Conservation (phyloP, 169 alveolate genomes). For the Eimeria brunetti region DNA sequence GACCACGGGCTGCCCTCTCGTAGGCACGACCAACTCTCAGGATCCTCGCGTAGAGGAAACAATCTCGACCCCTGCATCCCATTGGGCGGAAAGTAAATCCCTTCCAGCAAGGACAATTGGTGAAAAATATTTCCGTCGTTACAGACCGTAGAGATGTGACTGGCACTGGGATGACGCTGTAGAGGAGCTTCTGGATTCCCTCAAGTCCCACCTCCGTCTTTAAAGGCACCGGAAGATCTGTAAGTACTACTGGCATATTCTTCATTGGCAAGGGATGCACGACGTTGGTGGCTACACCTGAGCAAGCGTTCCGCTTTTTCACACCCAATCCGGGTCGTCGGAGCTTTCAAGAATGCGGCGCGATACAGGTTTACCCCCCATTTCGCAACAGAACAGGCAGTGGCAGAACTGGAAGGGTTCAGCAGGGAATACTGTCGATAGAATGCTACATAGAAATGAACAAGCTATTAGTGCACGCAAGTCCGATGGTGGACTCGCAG, state of each 20-base stretch:
- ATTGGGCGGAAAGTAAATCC: too few relatives aligned
- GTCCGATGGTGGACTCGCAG: neutral
- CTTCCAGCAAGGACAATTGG: neutral
- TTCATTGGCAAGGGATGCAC: neutral
- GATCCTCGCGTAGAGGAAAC: too few relatives aligned
- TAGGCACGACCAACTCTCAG: too few relatives aligned
- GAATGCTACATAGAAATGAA: neutral
- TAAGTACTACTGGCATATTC: neutral
- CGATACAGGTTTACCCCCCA: neutral
- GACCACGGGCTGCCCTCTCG: too few relatives aligned
- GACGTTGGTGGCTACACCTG: neutral
- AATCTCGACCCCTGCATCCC: too few relatives aligned
- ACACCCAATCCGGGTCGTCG: neutral
- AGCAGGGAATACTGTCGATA: neutral
- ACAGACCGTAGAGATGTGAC: neutral
- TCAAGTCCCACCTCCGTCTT: neutral
- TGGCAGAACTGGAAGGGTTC: too few relatives aligned
- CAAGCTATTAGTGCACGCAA: neutral
- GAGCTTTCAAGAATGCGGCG: neutral
- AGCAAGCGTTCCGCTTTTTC: neutral
- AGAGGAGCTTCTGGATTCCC: neutral
- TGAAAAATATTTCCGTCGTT: neutral
- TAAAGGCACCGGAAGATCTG: neutral
- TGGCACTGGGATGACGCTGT: neutral
- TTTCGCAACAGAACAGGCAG: neutral